Base-by-base conservation (phyloP, 148 eudicot genomes). In the Persicaria maculosa region DNA sequence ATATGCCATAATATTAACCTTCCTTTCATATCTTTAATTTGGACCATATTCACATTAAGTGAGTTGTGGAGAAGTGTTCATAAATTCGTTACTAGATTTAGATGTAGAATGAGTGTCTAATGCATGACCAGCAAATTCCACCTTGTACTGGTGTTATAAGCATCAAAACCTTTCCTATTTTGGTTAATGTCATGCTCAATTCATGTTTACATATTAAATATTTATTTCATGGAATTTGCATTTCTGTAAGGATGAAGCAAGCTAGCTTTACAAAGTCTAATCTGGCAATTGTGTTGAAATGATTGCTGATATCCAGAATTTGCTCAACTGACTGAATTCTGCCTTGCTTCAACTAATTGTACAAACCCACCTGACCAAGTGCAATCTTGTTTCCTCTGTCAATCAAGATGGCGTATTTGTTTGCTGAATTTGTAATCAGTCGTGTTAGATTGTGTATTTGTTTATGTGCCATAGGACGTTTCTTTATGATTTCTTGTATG, bases 211-310 rank as follows among this genome's bases (percentile, higher is more conserved):
- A 25, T 61, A 9, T 25, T 25, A 62, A 31, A 0, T 44, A 62
- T 62, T 62, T 62, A 31, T 9, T 12, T 65, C 70, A 65, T 40
- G 46, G 17, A 65, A 65, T 40, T 40, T 65, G 70, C 47, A 6
- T 65, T 40, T 65, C 47, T 65, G 19, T 31, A 65, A 15, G 70
- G 45, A 65, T 5, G 57, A n/a, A 59, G 65, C 65, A 58, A 59
- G 40, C 9, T 57, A n/a, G 20, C 31, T 57, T 57, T 31, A 25
- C 36, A 11, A 55, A 8, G 7, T 15, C n/a, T 4, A 5, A 58
- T 20, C 36, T 58, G 31, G 10, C 8, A 19, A 58, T 19, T 58
- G 64, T 58, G 64, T 58, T 31, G 64, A 58, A 57, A 17, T 57
- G 64, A 58, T 17, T 7, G 64, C 64, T 19, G 64, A 58, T 58